Conservation (phyloP, 768 basidiomycete genomes). For the Boletus bicolor region DNA sequence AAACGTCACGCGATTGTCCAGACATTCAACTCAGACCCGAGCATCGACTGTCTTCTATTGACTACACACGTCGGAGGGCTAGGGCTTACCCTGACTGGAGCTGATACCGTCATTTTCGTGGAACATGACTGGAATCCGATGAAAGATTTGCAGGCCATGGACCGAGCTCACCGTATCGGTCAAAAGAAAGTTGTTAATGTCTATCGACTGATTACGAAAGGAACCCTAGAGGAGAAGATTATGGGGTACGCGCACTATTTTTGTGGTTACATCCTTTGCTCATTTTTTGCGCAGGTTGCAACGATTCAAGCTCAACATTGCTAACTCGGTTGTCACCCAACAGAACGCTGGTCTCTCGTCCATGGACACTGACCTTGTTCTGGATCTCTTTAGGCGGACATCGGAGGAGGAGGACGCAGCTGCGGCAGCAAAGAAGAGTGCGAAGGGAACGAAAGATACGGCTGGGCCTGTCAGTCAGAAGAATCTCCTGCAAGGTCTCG, state of each 20-base stretch:
- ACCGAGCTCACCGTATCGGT: conserved; percentile 94
- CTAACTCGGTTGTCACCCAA: conserved; percentile 93
- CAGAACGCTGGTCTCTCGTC: conserved; percentile 91
- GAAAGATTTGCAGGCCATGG: conserved; percentile 99
- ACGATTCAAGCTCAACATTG: conserved; percentile 98
- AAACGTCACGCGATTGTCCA: conserved; percentile 97
- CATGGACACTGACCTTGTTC: conserved; percentile 96
- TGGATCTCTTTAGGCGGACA: conserved; percentile 88
- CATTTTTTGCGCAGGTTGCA: conserved; percentile 60
- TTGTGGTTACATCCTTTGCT: neutral
- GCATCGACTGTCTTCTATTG: conserved; percentile 91
- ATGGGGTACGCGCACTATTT: conserved; percentile 75
- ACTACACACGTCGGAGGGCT: conserved; percentile 97
- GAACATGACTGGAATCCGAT: conserved; percentile 99
- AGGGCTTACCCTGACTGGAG: conserved; percentile 93
- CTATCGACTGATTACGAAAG: conserved; percentile 94
- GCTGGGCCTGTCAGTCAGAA: conserved; percentile 67
- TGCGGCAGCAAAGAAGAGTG: conserved; percentile 44
- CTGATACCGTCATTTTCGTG: conserved; percentile 98
- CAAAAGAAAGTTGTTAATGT: conserved; percentile 99
- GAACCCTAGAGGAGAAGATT: conserved; percentile 97
- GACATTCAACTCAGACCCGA: conserved; percentile 96
- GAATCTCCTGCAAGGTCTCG: conserved; percentile 83
- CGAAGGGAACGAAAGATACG: conserved; percentile 52
- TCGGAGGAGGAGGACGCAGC: conserved; percentile 71